Evolutionary conservation across 768 basidiomycete species (phyloP).

Genomic region (Suillus luteus): DNA sequence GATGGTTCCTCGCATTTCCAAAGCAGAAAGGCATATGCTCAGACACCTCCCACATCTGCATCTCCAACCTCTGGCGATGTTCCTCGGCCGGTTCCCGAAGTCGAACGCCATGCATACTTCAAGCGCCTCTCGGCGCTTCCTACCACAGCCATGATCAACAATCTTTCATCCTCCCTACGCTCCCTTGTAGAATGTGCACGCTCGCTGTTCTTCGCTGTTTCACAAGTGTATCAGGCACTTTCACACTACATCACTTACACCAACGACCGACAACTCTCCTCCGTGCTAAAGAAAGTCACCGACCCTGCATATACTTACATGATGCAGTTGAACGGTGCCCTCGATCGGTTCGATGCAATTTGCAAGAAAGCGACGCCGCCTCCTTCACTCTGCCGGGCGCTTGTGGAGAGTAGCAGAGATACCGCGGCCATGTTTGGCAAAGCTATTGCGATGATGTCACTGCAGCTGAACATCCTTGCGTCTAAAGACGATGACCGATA

Average conservation of each 20-base stretch:
- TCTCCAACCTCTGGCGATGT: conserved; percentile 42
- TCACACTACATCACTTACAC: conserved; percentile 86
- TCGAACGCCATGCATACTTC: conserved; percentile 92
- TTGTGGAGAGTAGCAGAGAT: conserved; percentile 84
- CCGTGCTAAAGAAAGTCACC: conserved; percentile 80
- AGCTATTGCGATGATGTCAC: conserved; percentile 77
- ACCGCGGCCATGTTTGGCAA: conserved; percentile 83
- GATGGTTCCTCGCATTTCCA: conserved; percentile 28
- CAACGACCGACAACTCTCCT: conserved; percentile 79
- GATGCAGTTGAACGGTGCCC: conserved; percentile 78
- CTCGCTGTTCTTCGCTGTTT: conserved; percentile 88
- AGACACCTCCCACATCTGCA: conserved; percentile 36
- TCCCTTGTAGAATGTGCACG: conserved; percentile 85
- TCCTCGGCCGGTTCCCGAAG: conserved; percentile 52
- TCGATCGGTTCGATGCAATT: conserved; percentile 89
- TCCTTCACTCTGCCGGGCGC: conserved; percentile 67
- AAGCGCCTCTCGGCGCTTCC: conserved; percentile 84
- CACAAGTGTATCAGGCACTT: conserved; percentile 87
- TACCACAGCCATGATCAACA: conserved; percentile 55
- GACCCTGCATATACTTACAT: conserved; percentile 84
- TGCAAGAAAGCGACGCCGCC: conserved; percentile 71
- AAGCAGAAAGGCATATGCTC: conserved; percentile 25
- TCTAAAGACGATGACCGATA: conserved; percentile 83
- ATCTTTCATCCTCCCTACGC: conserved; percentile 69
- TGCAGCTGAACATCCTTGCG: conserved; percentile 79